Evolutionary conservation across 768 basidiomycete species (phyloP).

Genomic region (Pleurotus platypus): DNA sequence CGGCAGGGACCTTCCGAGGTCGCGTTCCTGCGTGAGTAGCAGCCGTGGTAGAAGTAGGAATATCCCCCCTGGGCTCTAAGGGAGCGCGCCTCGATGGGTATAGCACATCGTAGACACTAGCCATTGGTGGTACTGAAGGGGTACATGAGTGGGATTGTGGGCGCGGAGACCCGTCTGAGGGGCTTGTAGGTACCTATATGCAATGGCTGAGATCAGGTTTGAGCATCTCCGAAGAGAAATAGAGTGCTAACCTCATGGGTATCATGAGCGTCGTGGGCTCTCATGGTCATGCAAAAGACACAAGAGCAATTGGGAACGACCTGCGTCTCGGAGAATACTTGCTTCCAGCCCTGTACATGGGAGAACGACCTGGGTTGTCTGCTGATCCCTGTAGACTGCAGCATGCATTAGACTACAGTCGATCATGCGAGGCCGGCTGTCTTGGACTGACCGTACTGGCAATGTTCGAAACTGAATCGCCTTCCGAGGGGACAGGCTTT

Average conservation of each 20-base stretch:
- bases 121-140: not conserved
- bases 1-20: not conserved
- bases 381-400: no score
- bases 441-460: no score
- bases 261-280: no score
- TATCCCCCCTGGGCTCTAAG: not conserved
- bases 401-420: no score
- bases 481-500: no score
- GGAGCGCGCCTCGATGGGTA: conserved; percentile 1
- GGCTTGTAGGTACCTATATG: not conserved
- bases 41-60: not conserved
- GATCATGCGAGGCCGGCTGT: no score
- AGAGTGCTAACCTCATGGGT: not conserved
- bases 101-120: conserved; percentile 4
- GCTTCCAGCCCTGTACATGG: not conserved
- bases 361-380: not conserved
- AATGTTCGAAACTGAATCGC: no score
- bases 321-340: not conserved
- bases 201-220: not conserved
- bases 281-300: not conserved
- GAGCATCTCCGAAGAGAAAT: not conserved
- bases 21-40: not conserved
- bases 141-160: not conserved
- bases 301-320: not conserved
- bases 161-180: not conserved